These are phyloP conservation scores for Trichoderma gamsii DNA, from an alignment of 495 filamentous ascomycete genomes.

Conservation along the genomic window DNA sequence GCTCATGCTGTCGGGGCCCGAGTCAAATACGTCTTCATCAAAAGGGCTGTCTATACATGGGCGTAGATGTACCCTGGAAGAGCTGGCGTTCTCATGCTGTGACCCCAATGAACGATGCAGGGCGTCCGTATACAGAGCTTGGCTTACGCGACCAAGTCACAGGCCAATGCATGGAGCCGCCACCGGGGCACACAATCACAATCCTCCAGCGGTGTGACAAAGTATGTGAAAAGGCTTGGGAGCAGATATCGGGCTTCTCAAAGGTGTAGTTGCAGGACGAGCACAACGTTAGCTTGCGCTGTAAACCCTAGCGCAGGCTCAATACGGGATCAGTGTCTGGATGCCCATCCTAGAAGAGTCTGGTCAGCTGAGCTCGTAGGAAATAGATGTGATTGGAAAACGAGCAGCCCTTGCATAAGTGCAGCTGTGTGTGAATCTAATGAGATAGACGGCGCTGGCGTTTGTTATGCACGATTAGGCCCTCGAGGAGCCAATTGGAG, in stretches of 20 bases:
- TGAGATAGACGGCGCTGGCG: too few species aligned
- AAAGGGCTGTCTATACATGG: neutral
- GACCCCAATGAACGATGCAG: neutral
- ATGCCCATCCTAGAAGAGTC: neutral
- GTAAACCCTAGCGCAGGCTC: too few species aligned
- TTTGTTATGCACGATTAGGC: too few species aligned
- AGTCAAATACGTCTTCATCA: neutral
- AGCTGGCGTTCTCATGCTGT: neutral
- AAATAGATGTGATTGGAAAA: neutral
- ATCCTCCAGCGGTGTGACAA: constrained; percentile 11
- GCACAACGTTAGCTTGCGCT: too few species aligned
- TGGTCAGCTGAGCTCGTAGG: neutral
- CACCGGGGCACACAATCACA: constrained; percentile 7
- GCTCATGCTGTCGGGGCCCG: neutral
- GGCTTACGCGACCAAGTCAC: constrained; percentile 1
- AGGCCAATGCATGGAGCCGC: neutral
- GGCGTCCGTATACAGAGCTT: constrained; percentile 1
- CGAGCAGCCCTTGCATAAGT: too few species aligned
- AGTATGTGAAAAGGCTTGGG: neutral
- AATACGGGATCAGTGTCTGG: neutral
- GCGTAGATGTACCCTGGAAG: neutral
- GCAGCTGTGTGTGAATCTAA: too few species aligned
- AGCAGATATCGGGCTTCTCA: neutral
- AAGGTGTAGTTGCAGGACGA: neutral
- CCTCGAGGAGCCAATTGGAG: too few species aligned